phyloP scores from a whole-genome alignment of 2,329 filamentous ascomycete species.

The Periconia digitata region DNA sequence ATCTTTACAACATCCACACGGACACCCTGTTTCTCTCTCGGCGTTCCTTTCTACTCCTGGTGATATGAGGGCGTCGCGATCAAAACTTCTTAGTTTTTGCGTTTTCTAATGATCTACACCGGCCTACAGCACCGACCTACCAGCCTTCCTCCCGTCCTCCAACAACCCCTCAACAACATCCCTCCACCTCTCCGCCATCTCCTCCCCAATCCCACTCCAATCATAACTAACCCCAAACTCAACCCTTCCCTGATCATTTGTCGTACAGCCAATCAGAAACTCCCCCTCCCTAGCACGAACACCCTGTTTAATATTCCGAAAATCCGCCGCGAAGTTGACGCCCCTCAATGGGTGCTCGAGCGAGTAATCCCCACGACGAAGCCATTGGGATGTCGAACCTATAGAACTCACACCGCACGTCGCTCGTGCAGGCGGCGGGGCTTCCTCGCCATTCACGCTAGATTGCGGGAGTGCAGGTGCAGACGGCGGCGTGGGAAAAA shows the following conservation, averaged over 20 bases:
- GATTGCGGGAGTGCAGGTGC: slow-evolving; percentile 28
- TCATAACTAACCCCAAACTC: slow-evolving; percentile 47
- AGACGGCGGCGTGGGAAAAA: background rate
- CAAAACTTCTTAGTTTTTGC: no score
- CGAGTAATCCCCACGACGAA: slow-evolving; percentile 31
- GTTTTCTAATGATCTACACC: no score
- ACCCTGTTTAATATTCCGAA: slow-evolving; percentile 36
- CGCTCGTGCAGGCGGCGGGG: slow-evolving; percentile 33
- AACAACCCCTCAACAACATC: slow-evolving; percentile 33
- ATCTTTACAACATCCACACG: no score
- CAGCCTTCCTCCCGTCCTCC: slow-evolving; percentile 16
- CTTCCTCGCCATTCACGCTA: no score
- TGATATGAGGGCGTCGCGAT: no score
- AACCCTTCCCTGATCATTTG: slow-evolving; percentile 39
- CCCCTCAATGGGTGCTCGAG: slow-evolving; percentile 21
- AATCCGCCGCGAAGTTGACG: slow-evolving; percentile 45
- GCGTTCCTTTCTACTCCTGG: no score
- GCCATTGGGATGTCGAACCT: slow-evolving; percentile 39
- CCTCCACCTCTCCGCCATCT: slow-evolving; percentile 34
- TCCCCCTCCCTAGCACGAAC: slow-evolving; percentile 50
- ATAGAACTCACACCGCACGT: slow-evolving; percentile 51
- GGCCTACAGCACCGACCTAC: no score
- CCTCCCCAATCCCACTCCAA: slow-evolving; percentile 38
- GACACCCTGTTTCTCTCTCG: no score
- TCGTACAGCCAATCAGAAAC: slow-evolving; percentile 48